Percentiles rank a stretch among this genome's conserved stretches.
phyloP scores from a whole-genome alignment of 805 yeast species.

The Maudiozyma barnettii region DNA sequence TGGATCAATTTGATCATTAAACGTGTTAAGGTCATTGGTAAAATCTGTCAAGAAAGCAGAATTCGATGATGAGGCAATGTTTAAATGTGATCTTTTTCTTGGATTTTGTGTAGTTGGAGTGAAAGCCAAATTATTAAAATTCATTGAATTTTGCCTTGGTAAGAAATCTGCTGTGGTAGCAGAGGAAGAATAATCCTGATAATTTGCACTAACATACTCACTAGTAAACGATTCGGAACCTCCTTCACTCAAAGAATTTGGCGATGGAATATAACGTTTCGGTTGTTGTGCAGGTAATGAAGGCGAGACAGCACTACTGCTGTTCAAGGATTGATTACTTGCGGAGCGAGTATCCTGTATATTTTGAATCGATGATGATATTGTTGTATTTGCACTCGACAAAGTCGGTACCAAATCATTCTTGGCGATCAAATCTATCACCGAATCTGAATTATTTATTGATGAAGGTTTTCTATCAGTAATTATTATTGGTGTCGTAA shows the following conservation, averaged over 20 bases:
- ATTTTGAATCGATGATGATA: background rate
- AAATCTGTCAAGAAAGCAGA: background rate
- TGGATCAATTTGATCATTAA: background rate
- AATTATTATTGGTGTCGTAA: conserved; percentile 72
- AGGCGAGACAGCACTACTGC: too few species aligned
- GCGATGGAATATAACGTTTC: conserved; percentile 39
- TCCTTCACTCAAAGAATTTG: conserved; percentile 52
- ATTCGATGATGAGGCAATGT: background rate
- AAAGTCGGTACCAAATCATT: conserved; percentile 4
- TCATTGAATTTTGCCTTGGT: conserved; percentile 1
- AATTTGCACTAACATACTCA: conserved; percentile 3
- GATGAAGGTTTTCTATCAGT: conserved; percentile 80
- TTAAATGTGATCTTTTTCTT: conserved; percentile 5
- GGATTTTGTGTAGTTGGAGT: background rate
- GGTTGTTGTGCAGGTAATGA: background rate
- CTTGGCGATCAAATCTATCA: background rate
- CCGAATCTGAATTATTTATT: background rate
- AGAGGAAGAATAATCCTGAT: conserved; percentile 2
- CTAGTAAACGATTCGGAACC: conserved; percentile 38
- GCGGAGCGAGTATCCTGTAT: background rate
- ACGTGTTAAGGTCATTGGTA: background rate
- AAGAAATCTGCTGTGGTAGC: conserved; percentile 2
- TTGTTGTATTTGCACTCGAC: background rate
- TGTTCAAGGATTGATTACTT: too few species aligned
- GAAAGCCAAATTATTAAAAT: background rate